Percentiles rank a stretch among this genome's conserved stretches.
Conservation (phyloP, 1,284 basidiomycete species). For the Heterobasidion irregulare region DNA sequence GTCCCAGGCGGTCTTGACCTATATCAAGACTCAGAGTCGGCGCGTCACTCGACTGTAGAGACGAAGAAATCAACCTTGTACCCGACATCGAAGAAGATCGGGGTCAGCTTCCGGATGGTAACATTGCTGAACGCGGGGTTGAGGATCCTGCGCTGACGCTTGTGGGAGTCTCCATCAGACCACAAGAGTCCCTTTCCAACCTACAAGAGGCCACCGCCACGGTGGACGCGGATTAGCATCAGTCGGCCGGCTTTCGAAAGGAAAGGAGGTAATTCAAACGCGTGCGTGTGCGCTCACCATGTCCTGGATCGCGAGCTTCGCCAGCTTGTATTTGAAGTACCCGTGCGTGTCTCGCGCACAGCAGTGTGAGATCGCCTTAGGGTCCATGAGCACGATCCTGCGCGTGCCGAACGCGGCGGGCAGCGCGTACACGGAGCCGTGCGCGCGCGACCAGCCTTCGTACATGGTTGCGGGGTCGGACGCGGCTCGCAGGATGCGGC, state of each 20-base stretch:
- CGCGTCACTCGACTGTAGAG: too few species aligned
- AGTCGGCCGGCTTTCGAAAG: not conserved
- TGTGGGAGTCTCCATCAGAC: not conserved
- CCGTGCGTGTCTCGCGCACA: not conserved
- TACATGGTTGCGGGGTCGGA: not conserved
- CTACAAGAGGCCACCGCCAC: not conserved
- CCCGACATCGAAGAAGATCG: conserved; percentile 32
- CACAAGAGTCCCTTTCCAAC: not conserved
- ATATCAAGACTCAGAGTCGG: too few species aligned
- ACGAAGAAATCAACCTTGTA: conserved; percentile 32
- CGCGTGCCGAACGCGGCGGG: not conserved
- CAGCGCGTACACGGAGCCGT: not conserved
- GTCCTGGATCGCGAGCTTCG: not conserved
- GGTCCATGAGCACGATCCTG: not conserved
- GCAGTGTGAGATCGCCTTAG: not conserved
- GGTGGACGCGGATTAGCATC: not conserved
- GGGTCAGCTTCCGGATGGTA: conserved; percentile 26
- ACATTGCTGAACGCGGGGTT: conserved; percentile 32
- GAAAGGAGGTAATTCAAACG: not conserved
- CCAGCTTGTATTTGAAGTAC: not conserved
- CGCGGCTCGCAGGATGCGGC: not conserved
- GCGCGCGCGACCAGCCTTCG: not conserved
- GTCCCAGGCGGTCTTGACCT: not conserved
- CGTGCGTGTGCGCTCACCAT: not conserved
- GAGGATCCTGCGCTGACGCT: conserved; percentile 32